Evolutionary conservation across 1,284 basidiomycete genomes (phyloP), one percentile per base, ranked within the genome.

Genomic region (Sphagnurus paluster): DNA sequence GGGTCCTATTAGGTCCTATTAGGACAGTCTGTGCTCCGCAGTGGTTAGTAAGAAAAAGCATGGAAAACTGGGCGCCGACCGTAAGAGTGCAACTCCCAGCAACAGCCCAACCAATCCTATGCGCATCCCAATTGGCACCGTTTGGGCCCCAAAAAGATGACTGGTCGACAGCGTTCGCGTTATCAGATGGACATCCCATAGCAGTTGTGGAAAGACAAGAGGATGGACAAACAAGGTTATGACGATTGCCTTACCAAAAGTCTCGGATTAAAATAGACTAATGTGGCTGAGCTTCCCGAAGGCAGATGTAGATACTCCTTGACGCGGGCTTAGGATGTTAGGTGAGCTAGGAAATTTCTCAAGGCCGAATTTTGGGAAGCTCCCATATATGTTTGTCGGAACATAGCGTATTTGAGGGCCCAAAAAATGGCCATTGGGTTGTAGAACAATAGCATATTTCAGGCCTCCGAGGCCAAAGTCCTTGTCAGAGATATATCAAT

Each of bases 31-130:
- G 28, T 30, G 17, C 7, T n/a, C 17, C 30, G 30, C 10, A 84
- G 60, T 3, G 84, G 84, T 84, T 87, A 52, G 5, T 38, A 28
- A 28, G 42, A 39, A 45, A 21, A 23, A 14, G 5, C n/a, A n/a
- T n/a, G n/a, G n/a, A n/a, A n/a, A n/a, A 17, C 11, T 16, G 38
- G 9, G 35, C 20, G 75, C 83, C 56, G 56, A 89, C 84, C 36
- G 80, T 50, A 25, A 70, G 61, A 2, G 87, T 50, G 45, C 61
- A 67, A 10, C 50, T 63, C 6, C 66, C 66, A 14, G 66, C 64
- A 33, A 68, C 52, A 23, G 62, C 60, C 67, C 66, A 69, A 39
- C 36, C 46, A 19, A 37, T 46, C 20, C 33, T 21, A 42, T 39
- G 40, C 34, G n/a, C 14, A 9, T 17, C 17, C 13, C 42, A 72